phyloP scores from a whole-genome alignment of 75 land plant genomes.

The Sequoiadendron giganteum region DNA sequence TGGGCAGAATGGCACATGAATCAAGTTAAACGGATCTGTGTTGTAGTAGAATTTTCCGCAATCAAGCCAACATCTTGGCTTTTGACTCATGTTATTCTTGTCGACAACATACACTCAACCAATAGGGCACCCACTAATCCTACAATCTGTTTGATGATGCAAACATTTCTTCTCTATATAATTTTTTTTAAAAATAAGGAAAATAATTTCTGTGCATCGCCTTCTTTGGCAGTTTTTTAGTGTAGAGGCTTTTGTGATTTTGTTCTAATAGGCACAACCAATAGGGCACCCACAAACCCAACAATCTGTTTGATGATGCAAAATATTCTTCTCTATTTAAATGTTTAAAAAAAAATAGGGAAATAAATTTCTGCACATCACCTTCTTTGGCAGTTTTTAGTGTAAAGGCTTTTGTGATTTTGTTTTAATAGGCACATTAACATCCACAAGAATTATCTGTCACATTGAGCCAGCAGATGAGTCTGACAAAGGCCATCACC shows the following conservation, averaged over 20 bases:
- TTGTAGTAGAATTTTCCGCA: background rate
- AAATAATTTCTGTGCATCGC: background rate
- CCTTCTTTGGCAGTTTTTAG: background rate
- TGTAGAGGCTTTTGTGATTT: background rate
- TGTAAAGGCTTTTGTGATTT: background rate
- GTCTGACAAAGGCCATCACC: background rate
- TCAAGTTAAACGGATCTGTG: background rate
- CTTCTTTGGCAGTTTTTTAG: background rate
- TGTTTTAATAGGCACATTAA: background rate
- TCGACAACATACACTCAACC: background rate
- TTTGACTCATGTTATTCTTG: background rate
- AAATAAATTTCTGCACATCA: background rate
- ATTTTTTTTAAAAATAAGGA: too few species aligned
- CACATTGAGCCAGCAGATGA: background rate
- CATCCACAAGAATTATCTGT: background rate
- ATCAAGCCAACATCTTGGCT: background rate
- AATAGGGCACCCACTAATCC: background rate
- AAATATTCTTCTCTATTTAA: background rate
- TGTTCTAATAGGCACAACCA: background rate
- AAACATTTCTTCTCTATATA: background rate
- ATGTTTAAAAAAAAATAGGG: background rate
- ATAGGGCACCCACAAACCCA: background rate
- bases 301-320: too few species aligned
- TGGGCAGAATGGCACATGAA: background rate
- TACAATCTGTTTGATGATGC: background rate